Evolutionary conservation across 2,329 filamentous ascomycete genomes (phyloP), one percentile per base, ranked within the genome.

Genomic region (Arthrobotrys sphaeroides): DNA sequence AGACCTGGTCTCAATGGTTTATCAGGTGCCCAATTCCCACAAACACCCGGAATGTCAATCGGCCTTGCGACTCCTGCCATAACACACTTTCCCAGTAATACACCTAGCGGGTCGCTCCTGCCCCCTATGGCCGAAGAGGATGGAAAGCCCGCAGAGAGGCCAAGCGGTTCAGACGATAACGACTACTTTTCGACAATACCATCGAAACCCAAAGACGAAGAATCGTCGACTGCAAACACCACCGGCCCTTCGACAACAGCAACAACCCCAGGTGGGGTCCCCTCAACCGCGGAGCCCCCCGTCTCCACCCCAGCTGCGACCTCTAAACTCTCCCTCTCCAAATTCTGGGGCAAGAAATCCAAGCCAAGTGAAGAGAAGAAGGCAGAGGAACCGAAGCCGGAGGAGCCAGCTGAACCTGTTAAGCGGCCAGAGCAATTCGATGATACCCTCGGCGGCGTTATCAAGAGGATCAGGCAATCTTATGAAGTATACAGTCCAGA

Each of bases 11-110:
- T 78, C 91, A 90, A 80, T 89, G 73, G 73, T 51, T 38, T 70
- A 20, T 90, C 49, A 24, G 83, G 84, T n/a, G 84, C 88, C 33
- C 83, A 86, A 68, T 86, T 87, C 33, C 84, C 88, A n/a, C 85
- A 86, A 49, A 94, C 92, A 1, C 91, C 93, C 0, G 92, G 92
- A 0, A 84, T 95, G 76, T 88, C 87, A 1, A 97, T 97, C 78
- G 91, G 90, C 2, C 82, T 92, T 53, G 92, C 91, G 13, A 93
- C 91, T 5, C 91, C 91, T 65, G 84, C 81, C 2, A 69, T 62
- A 2, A 55, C 70, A 40, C 74, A 74, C 36, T 73, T 74, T 31
- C 61, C 77, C 16, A 74, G 70, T 28, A 82, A 78, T 47, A 81
- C 82, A 78, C 75, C 81, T 78, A 78, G 79, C 81, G 70, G 28